Evolutionary conservation across 352 stramenopile species (phyloP).

Genomic region (Peronospora farinosa): DNA sequence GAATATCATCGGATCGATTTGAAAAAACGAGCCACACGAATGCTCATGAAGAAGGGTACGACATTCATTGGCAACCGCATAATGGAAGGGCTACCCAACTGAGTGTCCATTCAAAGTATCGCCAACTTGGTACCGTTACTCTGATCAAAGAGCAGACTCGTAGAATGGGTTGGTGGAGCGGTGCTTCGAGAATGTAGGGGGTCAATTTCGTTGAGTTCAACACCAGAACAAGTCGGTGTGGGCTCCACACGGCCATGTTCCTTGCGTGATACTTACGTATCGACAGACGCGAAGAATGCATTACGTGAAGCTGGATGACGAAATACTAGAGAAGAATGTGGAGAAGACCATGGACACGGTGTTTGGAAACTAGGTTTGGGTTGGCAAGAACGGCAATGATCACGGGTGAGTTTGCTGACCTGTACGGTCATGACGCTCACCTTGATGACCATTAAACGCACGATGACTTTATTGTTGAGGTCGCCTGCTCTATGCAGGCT

Average conservation of each 20-base stretch:
- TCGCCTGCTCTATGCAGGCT: constrained; percentile 41
- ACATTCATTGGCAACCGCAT: constrained; percentile 53
- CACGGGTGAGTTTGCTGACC: constrained; percentile 55
- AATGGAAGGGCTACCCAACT: constrained; percentile 51
- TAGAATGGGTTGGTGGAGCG: constrained; percentile 69
- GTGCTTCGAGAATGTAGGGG: constrained; percentile 34
- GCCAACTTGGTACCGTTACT: constrained; percentile 31
- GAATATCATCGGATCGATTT: constrained; percentile 62
- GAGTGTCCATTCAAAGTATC: constrained; percentile 58
- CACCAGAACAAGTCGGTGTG: constrained; percentile 54
- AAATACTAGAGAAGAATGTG: constrained; percentile 43
- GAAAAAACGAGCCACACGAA: constrained; percentile 68
- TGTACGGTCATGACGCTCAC: constrained; percentile 53
- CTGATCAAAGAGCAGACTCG: constrained; percentile 18
- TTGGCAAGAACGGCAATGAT: constrained; percentile 34
- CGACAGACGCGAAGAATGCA: constrained; percentile 3
- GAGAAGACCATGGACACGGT: constrained; percentile 57
- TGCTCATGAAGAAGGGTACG: constrained; percentile 48
- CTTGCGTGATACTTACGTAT: constrained; percentile 56
- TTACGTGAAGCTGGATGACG: constrained; percentile 50
- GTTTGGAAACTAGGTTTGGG: constrained; percentile 56
- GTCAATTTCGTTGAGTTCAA: constrained; percentile 36
- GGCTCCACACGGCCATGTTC: constrained; percentile 53
- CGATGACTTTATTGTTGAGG: constrained; percentile 54
- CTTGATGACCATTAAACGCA: constrained; percentile 48